Evolutionary conservation across 805 yeast species (phyloP).

Genomic region (Cyberlindnera euphorbiae): DNA sequence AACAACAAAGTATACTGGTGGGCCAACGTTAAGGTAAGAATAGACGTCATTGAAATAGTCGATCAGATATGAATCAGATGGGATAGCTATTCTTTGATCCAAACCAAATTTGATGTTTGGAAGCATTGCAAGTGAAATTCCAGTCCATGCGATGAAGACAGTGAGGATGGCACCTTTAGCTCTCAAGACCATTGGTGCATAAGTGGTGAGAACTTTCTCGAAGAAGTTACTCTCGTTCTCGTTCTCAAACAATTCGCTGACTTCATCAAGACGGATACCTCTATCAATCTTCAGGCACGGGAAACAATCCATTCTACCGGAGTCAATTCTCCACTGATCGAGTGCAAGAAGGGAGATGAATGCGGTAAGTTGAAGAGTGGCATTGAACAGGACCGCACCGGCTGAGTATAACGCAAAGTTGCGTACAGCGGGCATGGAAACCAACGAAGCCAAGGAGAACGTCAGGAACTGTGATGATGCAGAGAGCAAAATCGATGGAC

Average conservation of each 20-base stretch:
- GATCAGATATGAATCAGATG: slow-evolving; percentile 74
- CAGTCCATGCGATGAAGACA: slow-evolving; percentile 57
- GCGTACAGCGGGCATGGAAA: slow-evolving; percentile 93
- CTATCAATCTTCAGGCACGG: slow-evolving; percentile 43
- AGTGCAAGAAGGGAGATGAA: slow-evolving; percentile 69
- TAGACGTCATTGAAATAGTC: slow-evolving; percentile 76
- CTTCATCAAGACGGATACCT: slow-evolving; percentile 19
- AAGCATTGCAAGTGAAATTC: slow-evolving; percentile 60
- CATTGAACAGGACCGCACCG: slow-evolving; percentile 74
- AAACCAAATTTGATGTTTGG: slow-evolving; percentile 75
- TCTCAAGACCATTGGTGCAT: slow-evolving; percentile 53
- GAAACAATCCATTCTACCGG: slow-evolving; percentile 52
- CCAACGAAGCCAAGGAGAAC: slow-evolving; percentile 71
- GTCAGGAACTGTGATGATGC: slow-evolving; percentile 75
- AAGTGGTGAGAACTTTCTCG: slow-evolving; percentile 37
- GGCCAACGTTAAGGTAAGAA: slow-evolving; percentile 75
- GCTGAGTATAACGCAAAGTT: slow-evolving; percentile 92
- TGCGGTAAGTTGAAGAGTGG: slow-evolving; percentile 73
- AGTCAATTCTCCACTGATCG: slow-evolving; percentile 60
- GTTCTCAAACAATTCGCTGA: slow-evolving; percentile 24
- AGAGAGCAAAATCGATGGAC: slow-evolving; percentile 82
- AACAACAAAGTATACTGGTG: slow-evolving; percentile 88
- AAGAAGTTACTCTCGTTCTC: slow-evolving; percentile 30
- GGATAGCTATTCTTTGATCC: slow-evolving; percentile 87
- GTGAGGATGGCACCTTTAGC: slow-evolving; percentile 44